phyloP scores from a whole-genome alignment of 2,329 filamentous ascomycete genomes.

The Colletotrichum ledebouriae region DNA sequence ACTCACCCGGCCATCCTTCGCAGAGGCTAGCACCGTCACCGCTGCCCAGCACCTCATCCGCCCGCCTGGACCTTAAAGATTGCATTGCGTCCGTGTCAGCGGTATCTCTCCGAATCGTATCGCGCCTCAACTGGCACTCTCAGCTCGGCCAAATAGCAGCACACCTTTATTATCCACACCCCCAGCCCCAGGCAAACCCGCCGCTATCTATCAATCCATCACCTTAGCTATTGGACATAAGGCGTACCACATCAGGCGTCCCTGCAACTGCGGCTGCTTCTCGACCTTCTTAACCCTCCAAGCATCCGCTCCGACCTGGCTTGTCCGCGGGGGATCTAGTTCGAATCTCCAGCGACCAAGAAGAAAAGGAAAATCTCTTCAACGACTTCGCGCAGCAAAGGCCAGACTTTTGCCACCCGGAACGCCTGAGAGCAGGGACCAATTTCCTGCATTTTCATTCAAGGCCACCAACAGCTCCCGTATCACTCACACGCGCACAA shows the following conservation, averaged over 20 bases:
- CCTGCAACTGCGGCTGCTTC: conserved; percentile 36
- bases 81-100: conserved; percentile 20
- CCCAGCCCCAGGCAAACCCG: conserved; percentile 38
- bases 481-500: conserved; percentile 17
- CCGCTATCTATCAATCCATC: conserved; percentile 41
- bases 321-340: conserved; percentile 24
- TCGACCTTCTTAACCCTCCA: conserved; percentile 41
- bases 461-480: conserved; percentile 38
- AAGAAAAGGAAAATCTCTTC: conserved; percentile 38
- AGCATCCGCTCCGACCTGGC: conserved; percentile 39
- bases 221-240: conserved; percentile 38
- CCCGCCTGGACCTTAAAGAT: conserved; percentile 7
- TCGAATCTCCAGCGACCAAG: conserved; percentile 18
- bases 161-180: conserved; percentile 23
- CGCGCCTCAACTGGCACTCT: conserved; percentile 34
- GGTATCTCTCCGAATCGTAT: conserved; percentile 20
- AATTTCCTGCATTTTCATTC: conserved; percentile 40
- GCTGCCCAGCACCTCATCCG: conserved; percentile 16
- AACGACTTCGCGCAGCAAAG: conserved; percentile 24
- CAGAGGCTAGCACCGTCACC: conserved; percentile 21
- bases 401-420: conserved; percentile 38
- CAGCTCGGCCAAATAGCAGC: conserved; percentile 44
- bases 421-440: conserved; percentile 35
- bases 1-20: conserved; percentile 30
- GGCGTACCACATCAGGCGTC: conserved; percentile 41